A percentile compares a stretch with the other conserved stretches of the same genome.
Conservation (phyloP, 1,139 yeast species). For the Candida tropicalis region DNA sequence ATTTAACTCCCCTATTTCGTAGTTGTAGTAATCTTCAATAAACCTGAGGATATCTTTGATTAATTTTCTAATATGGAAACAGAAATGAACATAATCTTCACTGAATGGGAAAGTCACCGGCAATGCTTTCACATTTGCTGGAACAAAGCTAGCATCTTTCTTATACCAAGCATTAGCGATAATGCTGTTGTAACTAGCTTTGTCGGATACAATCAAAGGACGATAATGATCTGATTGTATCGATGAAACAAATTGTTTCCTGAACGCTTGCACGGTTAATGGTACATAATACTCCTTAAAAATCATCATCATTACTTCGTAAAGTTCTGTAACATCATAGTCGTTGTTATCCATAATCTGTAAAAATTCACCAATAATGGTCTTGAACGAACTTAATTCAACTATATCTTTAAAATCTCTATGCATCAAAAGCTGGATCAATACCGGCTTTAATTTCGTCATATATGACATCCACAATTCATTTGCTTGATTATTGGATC, state of each 20-base stretch:
- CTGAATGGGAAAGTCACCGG: constrained; percentile 89
- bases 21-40: constrained; percentile 63
- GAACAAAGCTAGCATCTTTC: constrained; percentile 49
- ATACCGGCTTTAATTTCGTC: constrained; percentile 59
- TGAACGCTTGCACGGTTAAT: constrained; percentile 57
- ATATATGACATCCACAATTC: constrained; percentile 79
- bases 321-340: constrained; percentile 61
- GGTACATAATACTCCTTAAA: constrained; percentile 64
- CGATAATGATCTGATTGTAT: constrained; percentile 84
- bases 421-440: constrained; percentile 37
- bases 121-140: constrained; percentile 36
- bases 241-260: constrained; percentile 59
- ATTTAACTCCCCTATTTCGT: constrained; percentile 48
- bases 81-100: constrained; percentile 82
- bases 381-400: constrained; percentile 45
- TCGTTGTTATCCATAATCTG: constrained; percentile 78
- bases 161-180: constrained; percentile 73
- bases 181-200: constrained; percentile 62
- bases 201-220: constrained; percentile 74
- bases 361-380: constrained; percentile 68
- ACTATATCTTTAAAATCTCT: constrained; percentile 31
- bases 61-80: constrained; percentile 70
- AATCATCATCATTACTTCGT: constrained; percentile 60
- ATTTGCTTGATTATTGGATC: constrained; percentile 60
- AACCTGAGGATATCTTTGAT: constrained; percentile 59